Conservation (phyloP, 1,139 yeast genomes). For the Blastobotrys aristatus region DNA sequence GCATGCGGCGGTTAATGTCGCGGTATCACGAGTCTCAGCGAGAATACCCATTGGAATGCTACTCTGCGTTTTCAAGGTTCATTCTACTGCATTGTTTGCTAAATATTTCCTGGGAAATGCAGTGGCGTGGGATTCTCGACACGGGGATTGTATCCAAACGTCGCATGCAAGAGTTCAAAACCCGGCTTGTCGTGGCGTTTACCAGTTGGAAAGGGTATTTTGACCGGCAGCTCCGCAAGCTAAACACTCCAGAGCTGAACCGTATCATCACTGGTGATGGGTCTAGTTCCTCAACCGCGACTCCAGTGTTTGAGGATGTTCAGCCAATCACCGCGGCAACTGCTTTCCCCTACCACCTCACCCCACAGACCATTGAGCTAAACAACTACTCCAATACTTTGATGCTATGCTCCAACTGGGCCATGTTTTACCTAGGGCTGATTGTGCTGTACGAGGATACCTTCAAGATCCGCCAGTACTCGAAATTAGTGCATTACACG, state of each 20-base stretch:
- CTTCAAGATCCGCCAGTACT: constrained; percentile 22
- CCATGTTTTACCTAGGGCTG: constrained; percentile 26
- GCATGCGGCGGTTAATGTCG: constrained; percentile 37
- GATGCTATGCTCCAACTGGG: constrained; percentile 28
- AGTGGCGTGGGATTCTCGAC: constrained; percentile 34
- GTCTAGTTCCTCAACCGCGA: constrained; percentile 4
- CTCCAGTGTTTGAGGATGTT: background rate
- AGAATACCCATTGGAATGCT: constrained; percentile 38
- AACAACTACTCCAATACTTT: constrained; percentile 25
- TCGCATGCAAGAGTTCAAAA: constrained; percentile 30
- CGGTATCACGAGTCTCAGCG: constrained; percentile 35
- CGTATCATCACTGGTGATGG: constrained; percentile 13
- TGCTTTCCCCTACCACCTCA: constrained; percentile 9
- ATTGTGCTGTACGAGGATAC: constrained; percentile 27
- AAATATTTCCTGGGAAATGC: constrained; percentile 38
- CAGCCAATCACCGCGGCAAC: constrained; percentile 11
- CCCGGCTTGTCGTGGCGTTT: constrained; percentile 36
- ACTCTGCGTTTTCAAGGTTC: constrained; percentile 39
- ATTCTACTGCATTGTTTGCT: constrained; percentile 40
- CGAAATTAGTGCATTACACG: constrained; percentile 9
- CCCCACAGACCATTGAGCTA: constrained; percentile 14
- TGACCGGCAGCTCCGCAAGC: constrained; percentile 31
- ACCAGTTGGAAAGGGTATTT: constrained; percentile 40
- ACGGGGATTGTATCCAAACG: constrained; percentile 34
- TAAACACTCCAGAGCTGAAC: constrained; percentile 16